These are phyloP conservation scores for Pseudogymnoascus pannorum DNA, from an alignment of 2,329 filamentous ascomycete genomes.

Conservation along the genomic window DNA sequence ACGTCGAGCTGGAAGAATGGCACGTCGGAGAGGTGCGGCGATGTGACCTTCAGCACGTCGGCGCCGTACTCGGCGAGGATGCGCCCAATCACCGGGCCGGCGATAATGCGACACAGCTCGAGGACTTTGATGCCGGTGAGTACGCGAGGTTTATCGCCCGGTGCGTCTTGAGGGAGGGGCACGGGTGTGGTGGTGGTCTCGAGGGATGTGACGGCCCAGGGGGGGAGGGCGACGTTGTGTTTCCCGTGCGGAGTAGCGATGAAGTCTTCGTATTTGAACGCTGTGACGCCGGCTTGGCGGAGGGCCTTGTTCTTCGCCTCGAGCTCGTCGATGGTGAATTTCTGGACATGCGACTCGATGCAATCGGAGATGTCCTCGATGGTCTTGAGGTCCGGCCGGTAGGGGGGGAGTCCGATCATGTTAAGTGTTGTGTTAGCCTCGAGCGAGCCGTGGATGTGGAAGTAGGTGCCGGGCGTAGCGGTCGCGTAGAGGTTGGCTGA, in stretches of 20 bases:
- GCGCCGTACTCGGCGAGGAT: constrained; percentile 70
- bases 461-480: constrained; percentile 57
- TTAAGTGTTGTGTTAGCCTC: constrained; percentile 62
- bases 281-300: constrained; percentile 53
- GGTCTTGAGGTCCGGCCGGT: constrained; percentile 48
- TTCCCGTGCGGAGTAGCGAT: constrained; percentile 45
- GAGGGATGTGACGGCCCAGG: constrained; percentile 42
- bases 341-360: constrained; percentile 52
- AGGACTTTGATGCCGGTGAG: constrained; percentile 58
- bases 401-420: constrained; percentile 61
- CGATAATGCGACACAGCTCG: constrained; percentile 69
- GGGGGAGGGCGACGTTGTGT: constrained; percentile 33
- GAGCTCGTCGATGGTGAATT: constrained; percentile 47
- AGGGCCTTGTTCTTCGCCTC: constrained; percentile 49
- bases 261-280: constrained; percentile 53
- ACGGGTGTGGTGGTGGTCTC: constrained; percentile 37
- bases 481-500: constrained; percentile 67
- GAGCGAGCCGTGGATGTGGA: constrained; percentile 68
- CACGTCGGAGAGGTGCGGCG: constrained; percentile 59
- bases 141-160: constrained; percentile 20
- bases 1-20: constrained; percentile 67
- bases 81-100: constrained; percentile 64
- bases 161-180: constrained; percentile 29
- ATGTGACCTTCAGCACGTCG: constrained; percentile 65
- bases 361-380: constrained; percentile 47